Percentiles rank a stretch among this genome's conserved stretches.
These are phyloP conservation scores for Paecilomyces fulvus DNA, from an alignment of 2,329 filamentous ascomycete species.

Conservation along the genomic window DNA sequence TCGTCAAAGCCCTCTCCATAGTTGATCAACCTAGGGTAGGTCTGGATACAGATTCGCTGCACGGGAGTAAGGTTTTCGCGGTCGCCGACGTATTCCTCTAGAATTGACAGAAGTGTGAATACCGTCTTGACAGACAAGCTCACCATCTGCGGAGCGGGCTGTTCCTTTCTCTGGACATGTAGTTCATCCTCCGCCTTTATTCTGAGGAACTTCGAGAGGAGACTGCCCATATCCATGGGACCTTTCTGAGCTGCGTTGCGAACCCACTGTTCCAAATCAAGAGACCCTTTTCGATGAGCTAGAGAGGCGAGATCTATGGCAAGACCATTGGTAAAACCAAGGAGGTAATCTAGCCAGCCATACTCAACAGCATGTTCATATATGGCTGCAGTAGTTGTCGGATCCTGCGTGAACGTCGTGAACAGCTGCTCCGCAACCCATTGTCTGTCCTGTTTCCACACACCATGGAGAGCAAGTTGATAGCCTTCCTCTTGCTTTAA, in stretches of 20 bases:
- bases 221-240: constrained; percentile 57
- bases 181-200: constrained; percentile 80
- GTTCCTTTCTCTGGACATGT: constrained; percentile 61
- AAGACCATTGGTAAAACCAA: constrained; percentile 72
- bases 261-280: constrained; percentile 76
- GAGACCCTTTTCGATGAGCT: constrained; percentile 69
- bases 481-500: constrained; percentile 68
- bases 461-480: constrained; percentile 80
- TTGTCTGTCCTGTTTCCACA: constrained; percentile 82
- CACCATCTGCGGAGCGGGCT: constrained; percentile 58
- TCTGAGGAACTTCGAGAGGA: constrained; percentile 69
- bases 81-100: constrained; percentile 56
- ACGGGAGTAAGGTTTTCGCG: constrained; percentile 68
- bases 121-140: constrained; percentile 81
- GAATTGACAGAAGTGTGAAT: constrained; percentile 66
- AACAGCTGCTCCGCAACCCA: constrained; percentile 79
- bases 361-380: constrained; percentile 75
- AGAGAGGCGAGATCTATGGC: constrained; percentile 79
- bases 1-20: constrained; percentile 90
- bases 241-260: constrained; percentile 58
- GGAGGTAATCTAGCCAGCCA: constrained; percentile 73
- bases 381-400: constrained; percentile 58
- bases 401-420: constrained; percentile 63
- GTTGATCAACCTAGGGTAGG: constrained; percentile 91
- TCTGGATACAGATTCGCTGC: constrained; percentile 80